Percentiles rank a stretch among this genome's conserved stretches.
Conservation (phyloP, 495 filamentous ascomycete species). For the Penicillium canariense region DNA sequence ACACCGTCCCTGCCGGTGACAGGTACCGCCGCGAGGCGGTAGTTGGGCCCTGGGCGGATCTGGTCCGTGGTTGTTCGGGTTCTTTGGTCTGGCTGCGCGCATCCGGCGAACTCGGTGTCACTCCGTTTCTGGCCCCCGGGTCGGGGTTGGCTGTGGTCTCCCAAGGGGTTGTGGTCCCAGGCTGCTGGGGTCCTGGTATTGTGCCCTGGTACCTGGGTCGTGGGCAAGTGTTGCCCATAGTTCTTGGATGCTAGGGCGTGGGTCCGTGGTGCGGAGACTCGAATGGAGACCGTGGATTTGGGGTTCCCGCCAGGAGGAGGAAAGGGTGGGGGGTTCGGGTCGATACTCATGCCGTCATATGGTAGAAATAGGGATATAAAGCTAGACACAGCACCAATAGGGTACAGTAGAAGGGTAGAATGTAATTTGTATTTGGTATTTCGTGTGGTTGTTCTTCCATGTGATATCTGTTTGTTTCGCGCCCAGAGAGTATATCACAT, state of each 20-base stretch:
- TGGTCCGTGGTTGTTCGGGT: background rate
- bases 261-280: conserved; percentile 6
- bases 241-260: conserved; percentile 9
- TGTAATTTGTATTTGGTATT: background rate
- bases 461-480: background rate
- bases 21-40: background rate
- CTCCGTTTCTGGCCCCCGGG: background rate
- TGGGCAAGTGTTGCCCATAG: background rate
- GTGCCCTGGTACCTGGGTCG: conserved; percentile 21
- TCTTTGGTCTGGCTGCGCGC: conserved; percentile 1
- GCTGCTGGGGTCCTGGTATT: background rate
- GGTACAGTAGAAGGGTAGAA: too few species aligned
- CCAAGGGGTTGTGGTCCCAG: background rate
- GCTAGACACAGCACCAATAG: background rate
- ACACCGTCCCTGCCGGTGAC: background rate
- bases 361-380: background rate
- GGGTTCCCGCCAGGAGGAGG: too few species aligned
- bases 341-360: background rate
- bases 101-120: conserved; percentile 6
- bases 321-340: background rate
- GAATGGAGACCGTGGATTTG: background rate
- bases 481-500: background rate
- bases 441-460: background rate
- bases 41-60: background rate
- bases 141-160: background rate